phyloP scores from a whole-genome alignment of 2,329 filamentous ascomycete genomes.

The Elsinoe ampelina region DNA sequence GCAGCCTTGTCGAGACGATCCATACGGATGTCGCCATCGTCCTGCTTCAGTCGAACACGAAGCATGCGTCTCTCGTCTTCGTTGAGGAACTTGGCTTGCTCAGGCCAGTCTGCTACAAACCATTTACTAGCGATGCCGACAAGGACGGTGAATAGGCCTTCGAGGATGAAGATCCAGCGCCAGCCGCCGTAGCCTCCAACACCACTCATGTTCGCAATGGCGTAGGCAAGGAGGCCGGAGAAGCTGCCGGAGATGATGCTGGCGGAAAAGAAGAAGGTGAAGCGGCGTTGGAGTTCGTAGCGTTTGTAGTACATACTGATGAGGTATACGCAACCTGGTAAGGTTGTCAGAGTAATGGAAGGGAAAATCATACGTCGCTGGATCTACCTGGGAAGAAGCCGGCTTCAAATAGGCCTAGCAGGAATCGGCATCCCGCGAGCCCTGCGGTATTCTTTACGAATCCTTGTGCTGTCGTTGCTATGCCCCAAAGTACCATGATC shows the following conservation, averaged over 20 bases:
- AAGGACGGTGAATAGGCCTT: constrained; percentile 25
- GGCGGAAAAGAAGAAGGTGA: constrained; percentile 14
- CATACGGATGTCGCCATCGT: neutral
- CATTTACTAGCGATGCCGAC: constrained; percentile 25
- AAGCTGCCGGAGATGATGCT: constrained; percentile 21
- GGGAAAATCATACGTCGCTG: neutral
- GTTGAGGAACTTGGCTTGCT: constrained; percentile 28
- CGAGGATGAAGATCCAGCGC: constrained; percentile 27
- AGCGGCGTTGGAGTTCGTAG: constrained; percentile 13
- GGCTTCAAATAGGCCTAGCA: constrained; percentile 29
- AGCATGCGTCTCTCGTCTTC: constrained; percentile 21
- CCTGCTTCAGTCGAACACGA: neutral
- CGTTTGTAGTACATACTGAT: neutral
- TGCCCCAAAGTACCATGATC: constrained; percentile 31
- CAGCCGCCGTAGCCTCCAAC: constrained; percentile 23
- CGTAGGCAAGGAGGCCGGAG: constrained; percentile 22
- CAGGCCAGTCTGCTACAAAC: constrained; percentile 26
- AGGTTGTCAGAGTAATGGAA: neutral
- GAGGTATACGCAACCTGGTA: constrained; percentile 6
- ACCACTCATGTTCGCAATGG: constrained; percentile 24
- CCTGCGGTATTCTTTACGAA: constrained; percentile 39
- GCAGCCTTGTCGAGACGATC: constrained; percentile 18
- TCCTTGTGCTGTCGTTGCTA: constrained; percentile 40
- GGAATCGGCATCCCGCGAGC: constrained; percentile 38
- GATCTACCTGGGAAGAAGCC: constrained; percentile 10